Evolutionary conservation across 495 filamentous ascomycete genomes (phyloP).

Genomic region (Trichoderma asperelloides): DNA sequence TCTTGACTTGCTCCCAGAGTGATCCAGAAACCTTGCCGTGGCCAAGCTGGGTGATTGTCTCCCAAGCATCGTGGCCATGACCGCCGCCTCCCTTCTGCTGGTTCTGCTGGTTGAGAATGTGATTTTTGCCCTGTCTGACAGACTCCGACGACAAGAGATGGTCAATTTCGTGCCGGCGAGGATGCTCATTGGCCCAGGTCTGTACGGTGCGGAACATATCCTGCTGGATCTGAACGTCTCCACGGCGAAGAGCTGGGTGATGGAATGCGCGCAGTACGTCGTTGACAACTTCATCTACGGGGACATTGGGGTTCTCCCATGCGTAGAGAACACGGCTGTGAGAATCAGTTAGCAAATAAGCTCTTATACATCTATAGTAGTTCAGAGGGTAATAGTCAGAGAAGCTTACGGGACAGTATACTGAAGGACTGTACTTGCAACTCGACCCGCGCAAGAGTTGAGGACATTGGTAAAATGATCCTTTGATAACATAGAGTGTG

Average conservation of each 20-base stretch:
- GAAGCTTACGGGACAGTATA: slow-evolving; percentile 63
- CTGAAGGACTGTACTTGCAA: slow-evolving; percentile 69
- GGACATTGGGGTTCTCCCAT: slow-evolving; percentile 76
- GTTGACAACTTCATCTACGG: slow-evolving; percentile 66
- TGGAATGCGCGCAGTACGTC: slow-evolving; percentile 78
- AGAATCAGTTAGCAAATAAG: not conserved
- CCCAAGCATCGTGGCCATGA: slow-evolving; percentile 9
- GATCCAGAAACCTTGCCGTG: slow-evolving; percentile 41
- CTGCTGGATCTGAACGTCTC: slow-evolving; percentile 63
- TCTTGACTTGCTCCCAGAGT: slow-evolving; percentile 43
- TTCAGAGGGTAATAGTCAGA: not conserved
- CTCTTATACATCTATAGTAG: not conserved
- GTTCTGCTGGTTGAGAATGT: slow-evolving; percentile 30
- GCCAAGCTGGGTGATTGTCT: slow-evolving; percentile 29
- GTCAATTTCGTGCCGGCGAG: slow-evolving; percentile 58
- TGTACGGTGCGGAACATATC: slow-evolving; percentile 80
- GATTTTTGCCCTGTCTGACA: slow-evolving; percentile 74
- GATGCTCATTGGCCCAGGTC: slow-evolving; percentile 59
- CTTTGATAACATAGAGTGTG: slow-evolving; percentile 89
- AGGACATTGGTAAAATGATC: slow-evolving; percentile 93
- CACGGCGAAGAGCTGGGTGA: slow-evolving; percentile 72
- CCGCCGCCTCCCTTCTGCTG: slow-evolving; percentile 27
- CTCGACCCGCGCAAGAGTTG: slow-evolving; percentile 76
- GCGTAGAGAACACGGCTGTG: slow-evolving; percentile 68
- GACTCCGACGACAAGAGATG: slow-evolving; percentile 64